Conservation (phyloP, 768 basidiomycete species). For the Jaapia argillacea region DNA sequence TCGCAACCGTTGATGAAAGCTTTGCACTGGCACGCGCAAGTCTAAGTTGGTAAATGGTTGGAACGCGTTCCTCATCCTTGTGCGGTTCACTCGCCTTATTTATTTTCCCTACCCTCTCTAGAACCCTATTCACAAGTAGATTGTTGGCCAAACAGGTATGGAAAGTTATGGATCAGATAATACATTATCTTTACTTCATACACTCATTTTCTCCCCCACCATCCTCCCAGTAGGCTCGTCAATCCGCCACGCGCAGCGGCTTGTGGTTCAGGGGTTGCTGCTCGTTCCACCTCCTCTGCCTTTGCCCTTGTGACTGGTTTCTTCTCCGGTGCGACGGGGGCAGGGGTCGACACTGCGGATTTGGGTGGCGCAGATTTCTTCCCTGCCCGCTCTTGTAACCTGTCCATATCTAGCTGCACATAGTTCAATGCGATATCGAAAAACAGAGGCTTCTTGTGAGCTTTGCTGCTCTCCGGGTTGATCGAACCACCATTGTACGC, state of each 20-base stretch:
- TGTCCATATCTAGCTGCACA: slow-evolving; percentile 76
- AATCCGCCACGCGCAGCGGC: slow-evolving; percentile 40
- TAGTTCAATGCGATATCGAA: slow-evolving; percentile 95
- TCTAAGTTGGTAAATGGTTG: too few species aligned
- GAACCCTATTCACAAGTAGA: too few species aligned
- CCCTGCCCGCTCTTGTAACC: slow-evolving; percentile 61
- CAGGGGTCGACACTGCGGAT: slow-evolving; percentile 13
- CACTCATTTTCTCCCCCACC: too few species aligned
- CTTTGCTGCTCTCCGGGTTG: slow-evolving; percentile 28
- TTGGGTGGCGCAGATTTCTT: slow-evolving; percentile 27
- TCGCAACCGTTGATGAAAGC: too few species aligned
- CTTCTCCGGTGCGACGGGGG: slow-evolving; percentile 26
- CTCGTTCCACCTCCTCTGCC: slow-evolving; percentile 41
- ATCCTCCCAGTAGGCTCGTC: slow-evolving; percentile 63
- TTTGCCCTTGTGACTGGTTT: slow-evolving; percentile 42
- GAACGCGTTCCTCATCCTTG: too few species aligned
- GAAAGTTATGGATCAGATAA: too few species aligned
- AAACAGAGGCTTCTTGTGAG: slow-evolving; percentile 78
- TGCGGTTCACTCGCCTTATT: too few species aligned
- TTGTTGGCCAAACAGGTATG: too few species aligned
- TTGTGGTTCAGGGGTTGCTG: slow-evolving; percentile 38
- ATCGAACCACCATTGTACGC: slow-evolving; percentile 60
- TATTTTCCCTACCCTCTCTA: too few species aligned
- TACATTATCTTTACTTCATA: too few species aligned
- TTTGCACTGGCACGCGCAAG: too few species aligned